Percentiles rank a stretch among this genome's conserved stretches.
phyloP scores from a whole-genome alignment of 2,329 filamentous ascomycete species.

The Nemania abortiva region DNA sequence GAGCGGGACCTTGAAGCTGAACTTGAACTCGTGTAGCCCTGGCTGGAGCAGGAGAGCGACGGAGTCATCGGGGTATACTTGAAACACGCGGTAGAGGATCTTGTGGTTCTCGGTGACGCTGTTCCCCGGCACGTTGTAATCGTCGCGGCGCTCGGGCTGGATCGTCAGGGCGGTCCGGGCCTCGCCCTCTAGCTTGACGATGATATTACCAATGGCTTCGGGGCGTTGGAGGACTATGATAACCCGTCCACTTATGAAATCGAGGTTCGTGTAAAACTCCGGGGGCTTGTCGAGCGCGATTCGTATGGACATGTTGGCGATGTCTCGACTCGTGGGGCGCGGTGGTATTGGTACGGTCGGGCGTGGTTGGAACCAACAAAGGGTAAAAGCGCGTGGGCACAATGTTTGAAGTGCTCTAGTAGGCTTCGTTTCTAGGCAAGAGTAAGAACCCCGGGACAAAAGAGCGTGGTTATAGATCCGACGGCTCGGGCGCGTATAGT shows the following conservation, averaged over 20 bases:
- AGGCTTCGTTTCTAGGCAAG: not conserved
- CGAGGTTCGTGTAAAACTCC: conserved; percentile 83
- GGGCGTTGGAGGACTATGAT: conserved; percentile 70
- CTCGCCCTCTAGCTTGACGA: conserved; percentile 88
- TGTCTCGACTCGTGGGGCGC: not conserved
- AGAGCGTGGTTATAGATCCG: not conserved
- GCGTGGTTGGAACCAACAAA: not conserved
- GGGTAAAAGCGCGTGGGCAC: not conserved
- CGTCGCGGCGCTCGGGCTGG: conserved; percentile 59
- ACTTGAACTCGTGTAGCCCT: conserved; percentile 81
- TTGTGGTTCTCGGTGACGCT: conserved; percentile 72
- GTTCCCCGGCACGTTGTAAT: conserved; percentile 55
- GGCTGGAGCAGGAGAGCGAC: conserved; percentile 61
- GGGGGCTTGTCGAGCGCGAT: conserved; percentile 75
- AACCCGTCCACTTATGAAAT: conserved; percentile 74
- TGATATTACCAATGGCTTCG: conserved; percentile 77
- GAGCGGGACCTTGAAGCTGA: conserved; percentile 81
- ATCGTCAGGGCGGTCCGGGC: conserved; percentile 73
- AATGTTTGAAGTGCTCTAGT: not conserved
- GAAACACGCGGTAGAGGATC: conserved; percentile 79
- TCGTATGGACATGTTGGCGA: conserved; percentile 70
- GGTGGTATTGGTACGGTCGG: not conserved
- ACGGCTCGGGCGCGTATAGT: too few species aligned
- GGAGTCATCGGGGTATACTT: conserved; percentile 75
- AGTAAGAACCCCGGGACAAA: not conserved